These are phyloP conservation scores for Alternaria brassicae DNA, from an alignment of 2,329 filamentous ascomycete genomes.

Conservation along the genomic window DNA sequence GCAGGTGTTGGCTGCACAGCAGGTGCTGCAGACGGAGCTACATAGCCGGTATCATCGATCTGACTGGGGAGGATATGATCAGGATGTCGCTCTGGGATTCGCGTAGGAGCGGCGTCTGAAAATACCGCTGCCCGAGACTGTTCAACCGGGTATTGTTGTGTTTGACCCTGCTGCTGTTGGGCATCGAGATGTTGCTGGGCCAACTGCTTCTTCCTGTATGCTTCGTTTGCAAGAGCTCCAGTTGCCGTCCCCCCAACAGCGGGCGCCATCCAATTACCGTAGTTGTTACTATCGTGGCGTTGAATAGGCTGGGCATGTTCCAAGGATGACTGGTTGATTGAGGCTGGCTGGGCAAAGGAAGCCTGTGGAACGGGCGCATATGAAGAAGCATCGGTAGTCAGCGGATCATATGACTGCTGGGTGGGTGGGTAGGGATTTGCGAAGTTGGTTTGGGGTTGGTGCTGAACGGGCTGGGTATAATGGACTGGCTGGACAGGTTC, in stretches of 20 bases:
- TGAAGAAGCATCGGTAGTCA: not conserved
- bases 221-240: conserved; percentile 51
- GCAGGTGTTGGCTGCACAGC: conserved; percentile 12
- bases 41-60: conserved; percentile 21
- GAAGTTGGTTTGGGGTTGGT: conserved; percentile 22
- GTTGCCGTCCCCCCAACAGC: conserved; percentile 54
- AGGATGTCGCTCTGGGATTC: conserved; percentile 22
- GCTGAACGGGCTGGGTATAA: conserved; percentile 15
- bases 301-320: conserved; percentile 16
- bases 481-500: conserved; percentile 19
- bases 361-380: conserved; percentile 8
- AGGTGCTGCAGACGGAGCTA: conserved; percentile 10
- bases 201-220: conserved; percentile 41
- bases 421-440: conserved; percentile 26
- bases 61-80: conserved; percentile 21
- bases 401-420: conserved; percentile 19
- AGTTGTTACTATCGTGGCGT: conserved; percentile 53
- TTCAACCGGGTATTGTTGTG: conserved; percentile 14
- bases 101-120: conserved; percentile 10
- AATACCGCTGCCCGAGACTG: conserved; percentile 4
- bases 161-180: conserved; percentile 31
- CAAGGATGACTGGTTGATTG: conserved; percentile 1
- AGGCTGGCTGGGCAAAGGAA: conserved; percentile 5
- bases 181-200: conserved; percentile 34
- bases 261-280: conserved; percentile 63